Percentiles rank a stretch among this genome's conserved stretches.
Conservation (phyloP, 768 basidiomycete species). For the Trametes cubensis region DNA sequence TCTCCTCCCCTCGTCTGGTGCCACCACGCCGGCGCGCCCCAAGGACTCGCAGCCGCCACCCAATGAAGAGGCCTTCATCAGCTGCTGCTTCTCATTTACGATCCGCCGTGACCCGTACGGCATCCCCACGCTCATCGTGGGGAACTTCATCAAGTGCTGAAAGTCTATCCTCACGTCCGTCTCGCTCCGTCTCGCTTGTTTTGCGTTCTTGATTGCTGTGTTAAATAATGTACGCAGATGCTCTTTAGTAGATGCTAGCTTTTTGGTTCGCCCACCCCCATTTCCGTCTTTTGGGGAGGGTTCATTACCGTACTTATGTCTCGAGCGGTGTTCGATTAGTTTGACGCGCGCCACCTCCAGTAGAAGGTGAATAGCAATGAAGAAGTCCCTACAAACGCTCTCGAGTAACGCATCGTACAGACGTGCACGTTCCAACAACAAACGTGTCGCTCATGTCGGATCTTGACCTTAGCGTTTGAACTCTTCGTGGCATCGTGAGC, state of each 20-base stretch:
- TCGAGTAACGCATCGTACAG: background rate
- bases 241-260: background rate
- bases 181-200: background rate
- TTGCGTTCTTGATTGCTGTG: constrained; percentile 3
- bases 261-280: background rate
- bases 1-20: constrained; percentile 46
- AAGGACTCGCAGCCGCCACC: constrained; percentile 37
- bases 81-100: constrained; percentile 90
- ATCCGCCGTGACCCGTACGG: constrained; percentile 84
- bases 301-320: background rate
- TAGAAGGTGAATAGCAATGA: background rate
- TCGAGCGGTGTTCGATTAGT: constrained; percentile 1
- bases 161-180: background rate
- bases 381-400: background rate
- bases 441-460: background rate
- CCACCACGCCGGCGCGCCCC: constrained; percentile 36
- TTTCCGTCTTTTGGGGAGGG: no score
- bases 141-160: constrained; percentile 76
- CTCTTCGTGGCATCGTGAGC: background rate
- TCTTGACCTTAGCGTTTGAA: background rate
- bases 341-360: background rate
- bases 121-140: constrained; percentile 89
- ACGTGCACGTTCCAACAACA: background rate
- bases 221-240: constrained; percentile 7
- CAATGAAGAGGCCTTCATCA: constrained; percentile 75